Percentiles rank a stretch among this genome's conserved stretches.
These are phyloP conservation scores for Alternaria sp. DNA, from an alignment of 2,329 filamentous ascomycete genomes.

Conservation along the genomic window DNA sequence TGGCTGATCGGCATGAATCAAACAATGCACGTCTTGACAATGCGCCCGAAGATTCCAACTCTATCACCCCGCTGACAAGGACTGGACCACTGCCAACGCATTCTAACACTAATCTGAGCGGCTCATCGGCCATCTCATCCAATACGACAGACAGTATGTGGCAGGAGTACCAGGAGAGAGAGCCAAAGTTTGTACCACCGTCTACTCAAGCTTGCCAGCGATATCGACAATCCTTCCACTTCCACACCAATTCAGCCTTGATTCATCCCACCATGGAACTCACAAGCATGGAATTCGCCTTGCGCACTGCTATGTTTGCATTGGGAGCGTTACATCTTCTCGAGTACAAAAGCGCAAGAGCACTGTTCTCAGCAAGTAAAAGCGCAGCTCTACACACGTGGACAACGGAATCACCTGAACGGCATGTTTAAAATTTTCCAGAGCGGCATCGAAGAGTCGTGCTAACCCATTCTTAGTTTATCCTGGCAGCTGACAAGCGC, in stretches of 20 bases:
- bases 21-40: too few relatives aligned
- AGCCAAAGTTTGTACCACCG: not conserved
- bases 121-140: not conserved
- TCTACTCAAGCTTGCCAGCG: not conserved
- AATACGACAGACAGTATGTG: not conserved
- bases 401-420: not conserved
- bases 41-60: too few relatives aligned
- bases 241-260: not conserved
- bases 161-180: not conserved
- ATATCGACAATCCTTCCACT: not conserved
- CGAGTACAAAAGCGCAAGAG: not conserved
- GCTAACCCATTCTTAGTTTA: not conserved
- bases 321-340: not conserved
- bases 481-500: not conserved
- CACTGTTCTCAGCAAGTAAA: not conserved
- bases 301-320: not conserved
- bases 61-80: too few relatives aligned
- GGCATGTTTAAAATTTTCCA: not conserved
- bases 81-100: too few relatives aligned
- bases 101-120: not conserved
- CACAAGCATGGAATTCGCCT: not conserved
- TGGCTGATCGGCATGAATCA: too few relatives aligned
- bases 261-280: not conserved
- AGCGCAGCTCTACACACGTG: not conserved
- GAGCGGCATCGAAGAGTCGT: not conserved